Base-by-base conservation (phyloP, 371 early-diverging fungal genomes). In the Globomyces sp. region DNA sequence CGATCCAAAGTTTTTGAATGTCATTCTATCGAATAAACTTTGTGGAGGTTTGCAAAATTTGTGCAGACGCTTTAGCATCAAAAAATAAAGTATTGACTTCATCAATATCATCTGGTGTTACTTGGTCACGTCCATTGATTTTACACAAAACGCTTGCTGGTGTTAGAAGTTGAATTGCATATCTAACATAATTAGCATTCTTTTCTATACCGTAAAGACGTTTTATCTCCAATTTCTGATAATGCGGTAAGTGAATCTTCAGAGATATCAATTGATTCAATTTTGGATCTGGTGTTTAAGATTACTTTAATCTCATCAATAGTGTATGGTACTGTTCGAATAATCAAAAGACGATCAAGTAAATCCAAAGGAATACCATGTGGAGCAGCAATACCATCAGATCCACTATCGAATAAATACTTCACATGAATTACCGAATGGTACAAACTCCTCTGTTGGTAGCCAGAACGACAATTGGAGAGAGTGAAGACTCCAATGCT, bases 361-460 rank as follows among this genome's bases (percentile, higher is more conserved):
- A 99, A 84, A 80, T 99, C 99, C 47, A 91, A 87, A 4, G 99
- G 99, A 60, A 99, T 92, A 68, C 99, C 99, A 75, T 96, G 98
- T 11, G 95, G 94, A 2, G 94, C 85, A 47, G 83, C 77, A 67
- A 93, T 84, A 74, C 93, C 95, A 50, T 96, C 95, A 36, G 94
- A 92, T 41, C 98, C 97, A 53, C 92, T 87, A 24, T 24, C 24
- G 24, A 24, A 24, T 24, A 24, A 24, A 24, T 24, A 24, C 65
- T 9, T 34, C 8, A 10, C 24, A n/a, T 10, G 42, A 24, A 43
- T 36, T 24, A 46, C 24, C 8, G 24, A 69, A 98, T 93, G 36
- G 92, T 86, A 79, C 94, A 94, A 85, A 93, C 89, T 63, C 99
- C 98, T 64, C 98, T 89, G 80, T 97, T 98, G 47, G 97, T 97